Conservation (phyloP, 306 rosid genomes). For the Mucuna pruriens region DNA sequence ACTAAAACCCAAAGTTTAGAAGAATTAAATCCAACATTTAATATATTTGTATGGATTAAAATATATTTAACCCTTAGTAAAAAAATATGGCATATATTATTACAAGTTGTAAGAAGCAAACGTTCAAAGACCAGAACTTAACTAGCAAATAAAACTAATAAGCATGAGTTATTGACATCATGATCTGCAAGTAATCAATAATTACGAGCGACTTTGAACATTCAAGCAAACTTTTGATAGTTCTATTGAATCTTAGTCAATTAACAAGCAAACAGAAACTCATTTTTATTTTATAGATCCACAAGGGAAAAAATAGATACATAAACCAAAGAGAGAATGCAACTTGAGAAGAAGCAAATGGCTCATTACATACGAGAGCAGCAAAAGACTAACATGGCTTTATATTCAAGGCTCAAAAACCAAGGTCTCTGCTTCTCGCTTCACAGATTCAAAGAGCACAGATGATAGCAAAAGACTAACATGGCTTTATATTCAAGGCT, state of each 20-base stretch:
- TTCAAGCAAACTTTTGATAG: background rate
- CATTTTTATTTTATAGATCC: background rate
- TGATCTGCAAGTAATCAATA: background rate
- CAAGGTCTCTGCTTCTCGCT: conserved; percentile 53
- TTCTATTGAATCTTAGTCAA: background rate
- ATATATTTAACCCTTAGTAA: background rate
- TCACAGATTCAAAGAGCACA: conserved; percentile 70
- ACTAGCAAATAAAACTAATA: background rate
- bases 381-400: background rate
- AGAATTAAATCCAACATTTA: background rate
- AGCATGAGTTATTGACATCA: background rate
- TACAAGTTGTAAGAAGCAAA: background rate
- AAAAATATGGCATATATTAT: background rate
- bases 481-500: background rate
- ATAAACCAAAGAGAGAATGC: conserved; percentile 15
- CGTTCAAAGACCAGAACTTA: background rate
- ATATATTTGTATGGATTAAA: background rate
- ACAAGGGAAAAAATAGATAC: conserved; percentile 18
- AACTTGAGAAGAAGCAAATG: background rate
- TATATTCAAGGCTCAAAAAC: conserved; percentile 18
- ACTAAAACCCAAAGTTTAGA: background rate
- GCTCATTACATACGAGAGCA: background rate
- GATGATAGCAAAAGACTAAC: conserved; percentile 50
- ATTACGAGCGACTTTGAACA: background rate
- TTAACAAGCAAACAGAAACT: conserved; percentile 2